Percentiles rank a stretch among this genome's conserved stretches.
Evolutionary conservation across 805 yeast species (phyloP).

Genomic region (Saturnispora mendoncae): DNA sequence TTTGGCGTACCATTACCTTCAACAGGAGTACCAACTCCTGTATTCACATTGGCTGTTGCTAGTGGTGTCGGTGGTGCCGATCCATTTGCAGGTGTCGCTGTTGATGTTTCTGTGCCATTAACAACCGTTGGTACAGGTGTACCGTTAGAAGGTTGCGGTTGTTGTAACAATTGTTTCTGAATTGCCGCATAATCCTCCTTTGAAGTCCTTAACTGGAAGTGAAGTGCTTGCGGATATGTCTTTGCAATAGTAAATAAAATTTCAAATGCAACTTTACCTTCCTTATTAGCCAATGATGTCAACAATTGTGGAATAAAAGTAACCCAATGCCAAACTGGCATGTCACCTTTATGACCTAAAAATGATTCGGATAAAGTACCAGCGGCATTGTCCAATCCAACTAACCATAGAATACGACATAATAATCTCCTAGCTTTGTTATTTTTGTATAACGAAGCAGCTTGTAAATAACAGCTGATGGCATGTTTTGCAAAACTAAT

Average conservation of each 20-base stretch:
- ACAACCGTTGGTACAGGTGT: slow-evolving; percentile 8
- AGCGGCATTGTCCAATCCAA: slow-evolving; percentile 77
- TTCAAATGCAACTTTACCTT: slow-evolving; percentile 81
- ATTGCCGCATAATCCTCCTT: slow-evolving; percentile 87
- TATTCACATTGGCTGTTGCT: not conserved
- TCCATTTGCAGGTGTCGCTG: not conserved
- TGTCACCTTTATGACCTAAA: slow-evolving; percentile 88
- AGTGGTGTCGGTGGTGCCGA: slow-evolving; percentile 1
- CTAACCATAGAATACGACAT: slow-evolving; percentile 88
- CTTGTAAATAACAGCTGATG: slow-evolving; percentile 90
- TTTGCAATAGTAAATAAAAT: slow-evolving; percentile 88
- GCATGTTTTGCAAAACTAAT: slow-evolving; percentile 87
- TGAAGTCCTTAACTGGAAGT: slow-evolving; percentile 90
- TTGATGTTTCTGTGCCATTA: no score
- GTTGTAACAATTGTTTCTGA: slow-evolving; percentile 56
- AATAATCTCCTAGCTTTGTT: slow-evolving; percentile 81
- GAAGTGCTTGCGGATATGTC: slow-evolving; percentile 94
- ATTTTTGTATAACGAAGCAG: slow-evolving; percentile 92
- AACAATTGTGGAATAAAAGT: slow-evolving; percentile 91
- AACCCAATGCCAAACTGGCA: slow-evolving; percentile 99
- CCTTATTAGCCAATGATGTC: slow-evolving; percentile 82
- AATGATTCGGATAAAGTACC: slow-evolving; percentile 81
- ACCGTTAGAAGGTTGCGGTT: slow-evolving; percentile 3
- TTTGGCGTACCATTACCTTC: slow-evolving; percentile 1
- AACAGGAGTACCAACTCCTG: slow-evolving; percentile 1